Evolutionary conservation across 148 eudicot genomes (phyloP), one percentile per base, ranked within the genome.

Genomic region (Camellia japonica): DNA sequence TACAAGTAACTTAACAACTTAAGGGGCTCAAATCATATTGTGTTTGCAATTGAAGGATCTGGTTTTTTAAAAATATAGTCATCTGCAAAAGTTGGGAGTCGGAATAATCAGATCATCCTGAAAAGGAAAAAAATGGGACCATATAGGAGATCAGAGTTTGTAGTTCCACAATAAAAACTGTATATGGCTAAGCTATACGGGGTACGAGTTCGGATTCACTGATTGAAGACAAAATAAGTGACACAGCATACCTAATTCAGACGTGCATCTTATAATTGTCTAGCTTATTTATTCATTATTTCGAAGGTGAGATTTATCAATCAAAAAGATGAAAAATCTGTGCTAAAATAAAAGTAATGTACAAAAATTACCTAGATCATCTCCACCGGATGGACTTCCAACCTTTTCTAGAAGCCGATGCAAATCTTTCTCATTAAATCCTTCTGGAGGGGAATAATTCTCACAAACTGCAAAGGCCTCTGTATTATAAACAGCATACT

Each of bases 381-480:
- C 92, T 15, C 81, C 91, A 74, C 98, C 98, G 58, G 95, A 96
- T 61, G 99, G 99, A 78, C 95, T 96, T 68, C 99, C 99, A 69
- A 92, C 92, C 85, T 92, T 87, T 89, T 93, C 95, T 79, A 96
- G 86, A 79, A 96, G 95, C 79, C 89, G 97, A 81, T 93, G 91
- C 78, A 96, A 84, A 88, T 96, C 98, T 85, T 90, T 96, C 84
- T 93, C 98, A 81, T 80, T 88, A 81, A 96, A 96, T 73, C 98
- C 99, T 85, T 91, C 94, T 10, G 99, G 99, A 60, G 99, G 99
- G 43, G 91, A 90, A 85, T 96, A 96, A 80, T 93, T 96, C 85
- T 96, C 99, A 67, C 99, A 96, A 76, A 96, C 95, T 63, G 89
- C 98, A 91, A 96, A 95, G 72, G 98, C 97, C 93, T 95, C 98